These are phyloP conservation scores for Cavenderia fasciculata DNA, from an alignment of 78 protist species.

Conservation along the genomic window DNA sequence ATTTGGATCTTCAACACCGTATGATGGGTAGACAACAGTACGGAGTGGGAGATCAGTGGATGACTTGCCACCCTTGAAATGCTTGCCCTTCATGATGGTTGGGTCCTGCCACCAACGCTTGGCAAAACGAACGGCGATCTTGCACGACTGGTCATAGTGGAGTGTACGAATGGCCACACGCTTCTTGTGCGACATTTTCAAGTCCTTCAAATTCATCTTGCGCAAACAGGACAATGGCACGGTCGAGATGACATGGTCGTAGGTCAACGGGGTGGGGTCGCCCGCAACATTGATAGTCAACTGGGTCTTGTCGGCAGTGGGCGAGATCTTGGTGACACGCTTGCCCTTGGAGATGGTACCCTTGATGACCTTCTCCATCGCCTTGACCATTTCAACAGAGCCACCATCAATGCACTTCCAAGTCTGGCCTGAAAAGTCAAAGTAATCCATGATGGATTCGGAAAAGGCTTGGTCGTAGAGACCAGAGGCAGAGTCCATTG, in stretches of 20 bases:
- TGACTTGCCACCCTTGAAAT: constrained; percentile 21
- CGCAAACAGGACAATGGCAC: not conserved
- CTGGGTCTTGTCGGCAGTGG: not conserved
- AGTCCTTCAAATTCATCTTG: constrained; percentile 1
- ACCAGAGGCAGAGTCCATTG: constrained; percentile 1
- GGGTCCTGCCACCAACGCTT: constrained; percentile 57
- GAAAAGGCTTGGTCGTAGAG: constrained; percentile 1
- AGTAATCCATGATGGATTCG: constrained; percentile 2
- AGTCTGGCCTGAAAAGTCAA: not conserved
- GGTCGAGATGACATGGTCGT: constrained; percentile 24
- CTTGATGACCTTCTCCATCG: not conserved
- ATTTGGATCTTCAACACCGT: constrained; percentile 1
- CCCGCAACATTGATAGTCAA: not conserved
- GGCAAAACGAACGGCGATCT: constrained; percentile 5
- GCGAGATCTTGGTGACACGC: constrained; percentile 5
- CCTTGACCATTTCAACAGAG: not conserved
- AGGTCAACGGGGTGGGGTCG: not conserved
- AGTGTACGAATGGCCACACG: constrained; percentile 4
- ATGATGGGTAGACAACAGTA: constrained; percentile 36
- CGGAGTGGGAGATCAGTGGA: constrained; percentile 37
- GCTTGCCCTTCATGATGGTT: constrained; percentile 23
- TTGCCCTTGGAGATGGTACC: not conserved
- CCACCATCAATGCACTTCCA: constrained; percentile 11
- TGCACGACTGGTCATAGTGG: not conserved
- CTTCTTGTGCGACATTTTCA: not conserved